Percentiles rank a stretch among this genome's conserved stretches.
These are phyloP conservation scores for Oropetium thomaeum DNA, from an alignment of 176 grass and related monocot genomes.

Conservation along the genomic window DNA sequence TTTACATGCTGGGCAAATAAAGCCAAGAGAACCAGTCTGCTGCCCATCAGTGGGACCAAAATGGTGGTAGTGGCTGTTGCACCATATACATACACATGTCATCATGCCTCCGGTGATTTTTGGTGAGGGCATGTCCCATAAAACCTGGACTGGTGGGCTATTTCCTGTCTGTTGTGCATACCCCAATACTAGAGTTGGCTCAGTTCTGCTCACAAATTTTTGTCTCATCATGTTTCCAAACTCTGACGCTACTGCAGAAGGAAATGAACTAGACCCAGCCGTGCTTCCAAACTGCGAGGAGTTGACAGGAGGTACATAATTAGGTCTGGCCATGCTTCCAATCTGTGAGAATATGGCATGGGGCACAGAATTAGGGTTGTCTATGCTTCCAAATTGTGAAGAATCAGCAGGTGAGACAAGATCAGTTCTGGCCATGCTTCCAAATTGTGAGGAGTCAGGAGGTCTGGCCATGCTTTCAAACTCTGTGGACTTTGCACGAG, in stretches of 20 bases:
- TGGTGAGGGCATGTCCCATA: conserved; percentile 64
- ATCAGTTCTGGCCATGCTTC: conserved; percentile 28
- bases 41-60: conserved; percentile 42
- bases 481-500: neutral
- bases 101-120: conserved; percentile 37
- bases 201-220: conserved; percentile 25
- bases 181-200: conserved; percentile 60
- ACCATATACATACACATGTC: conserved; percentile 61
- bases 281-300: conserved; percentile 4
- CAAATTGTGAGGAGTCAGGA: conserved; percentile 39
- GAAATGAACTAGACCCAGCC: conserved; percentile 14
- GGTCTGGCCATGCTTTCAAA: conserved; percentile 18
- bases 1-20: conserved; percentile 81
- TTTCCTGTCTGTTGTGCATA: conserved; percentile 50
- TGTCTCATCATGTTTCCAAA: conserved; percentile 36
- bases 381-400: conserved; percentile 33
- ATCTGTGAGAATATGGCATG: neutral
- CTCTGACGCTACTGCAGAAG: conserved; percentile 40
- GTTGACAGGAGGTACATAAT: neutral
- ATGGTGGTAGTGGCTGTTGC: conserved; percentile 70
- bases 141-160: conserved; percentile 48
- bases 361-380: conserved; percentile 4
- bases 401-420: conserved; percentile 25
- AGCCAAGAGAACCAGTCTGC: conserved; percentile 51
- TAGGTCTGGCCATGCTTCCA: neutral